These are phyloP conservation scores for Blepharisma undulans DNA, from an alignment of 169 alveolate genomes.

Conservation along the genomic window DNA sequence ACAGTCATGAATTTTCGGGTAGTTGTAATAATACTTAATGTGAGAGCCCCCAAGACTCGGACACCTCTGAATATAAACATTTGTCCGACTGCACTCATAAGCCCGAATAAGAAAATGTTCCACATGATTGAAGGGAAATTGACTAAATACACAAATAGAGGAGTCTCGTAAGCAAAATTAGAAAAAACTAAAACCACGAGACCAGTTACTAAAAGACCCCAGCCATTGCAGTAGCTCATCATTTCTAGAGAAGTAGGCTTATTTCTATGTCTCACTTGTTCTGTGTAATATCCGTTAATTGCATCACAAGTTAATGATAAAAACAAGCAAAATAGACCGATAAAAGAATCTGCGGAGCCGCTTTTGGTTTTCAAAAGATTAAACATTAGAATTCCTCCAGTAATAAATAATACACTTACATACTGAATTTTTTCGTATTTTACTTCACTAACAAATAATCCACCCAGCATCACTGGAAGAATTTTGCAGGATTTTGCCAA, in stretches of 20 bases:
- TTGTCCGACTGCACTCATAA: constrained; percentile 24
- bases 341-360: neutral
- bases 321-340: constrained; percentile 13
- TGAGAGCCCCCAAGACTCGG: constrained; percentile 4
- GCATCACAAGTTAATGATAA: constrained; percentile 5
- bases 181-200: neutral
- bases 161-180: neutral
- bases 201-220: neutral
- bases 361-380: neutral
- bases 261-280: neutral
- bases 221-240: constrained; percentile 3
- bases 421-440: constrained; percentile 14
- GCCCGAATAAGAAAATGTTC: neutral
- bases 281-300: constrained; percentile 13
- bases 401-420: constrained; percentile 16
- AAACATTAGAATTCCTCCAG: neutral
- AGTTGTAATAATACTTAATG: constrained; percentile 14
- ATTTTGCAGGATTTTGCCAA: constrained; percentile 40
- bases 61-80: constrained; percentile 17
- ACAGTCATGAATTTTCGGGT: constrained; percentile 30
- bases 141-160: neutral
- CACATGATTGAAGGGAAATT: neutral
- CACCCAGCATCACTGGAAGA: constrained; percentile 29
- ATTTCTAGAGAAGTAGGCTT: neutral
- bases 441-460: neutral